phyloP scores from a whole-genome alignment of 2,329 filamentous ascomycete genomes.

The Aureobasidium uvarum region DNA sequence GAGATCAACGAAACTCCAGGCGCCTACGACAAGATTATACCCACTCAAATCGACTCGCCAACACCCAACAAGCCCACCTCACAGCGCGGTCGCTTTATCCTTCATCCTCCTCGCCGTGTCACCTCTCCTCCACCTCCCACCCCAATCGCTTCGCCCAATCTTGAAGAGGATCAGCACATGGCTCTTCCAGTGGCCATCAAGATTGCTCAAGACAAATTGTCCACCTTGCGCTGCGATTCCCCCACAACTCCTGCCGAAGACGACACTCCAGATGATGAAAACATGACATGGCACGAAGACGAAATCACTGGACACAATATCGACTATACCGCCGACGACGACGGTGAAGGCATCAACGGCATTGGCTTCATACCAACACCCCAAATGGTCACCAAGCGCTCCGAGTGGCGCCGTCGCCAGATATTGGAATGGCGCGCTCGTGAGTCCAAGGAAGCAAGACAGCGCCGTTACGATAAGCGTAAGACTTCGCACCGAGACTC shows the following conservation, averaged over 20 bases:
- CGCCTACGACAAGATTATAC: conserved; percentile 9
- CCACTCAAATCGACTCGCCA: neutral
- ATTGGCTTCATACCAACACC: conserved; percentile 63
- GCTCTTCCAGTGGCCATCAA: neutral
- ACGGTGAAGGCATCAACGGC: conserved; percentile 63
- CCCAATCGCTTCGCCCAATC: conserved; percentile 6
- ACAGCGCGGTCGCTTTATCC: conserved; percentile 7
- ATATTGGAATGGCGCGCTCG: conserved; percentile 59
- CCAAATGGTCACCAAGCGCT: conserved; percentile 56
- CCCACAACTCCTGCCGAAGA: neutral
- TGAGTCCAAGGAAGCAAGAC: conserved; percentile 59
- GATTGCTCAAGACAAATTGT: conserved; percentile 21
- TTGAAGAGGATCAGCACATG: neutral
- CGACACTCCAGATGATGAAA: conserved; percentile 27
- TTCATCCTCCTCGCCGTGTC: conserved; percentile 20
- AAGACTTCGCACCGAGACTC: conserved; percentile 30
- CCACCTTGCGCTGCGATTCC: conserved; percentile 11
- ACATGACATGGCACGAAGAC: conserved; percentile 56
- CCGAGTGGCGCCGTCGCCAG: conserved; percentile 58
- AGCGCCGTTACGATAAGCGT: conserved; percentile 55
- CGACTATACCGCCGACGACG: conserved; percentile 53
- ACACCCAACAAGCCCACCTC: neutral
- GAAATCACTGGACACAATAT: conserved; percentile 61
- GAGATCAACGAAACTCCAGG: conserved; percentile 20
- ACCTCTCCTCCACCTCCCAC: conserved; percentile 20